Percentiles rank a stretch among this genome's conserved stretches.
Evolutionary conservation across 1,284 basidiomycete genomes (phyloP).

Genomic region (Cryptococcus amylolentus): DNA sequence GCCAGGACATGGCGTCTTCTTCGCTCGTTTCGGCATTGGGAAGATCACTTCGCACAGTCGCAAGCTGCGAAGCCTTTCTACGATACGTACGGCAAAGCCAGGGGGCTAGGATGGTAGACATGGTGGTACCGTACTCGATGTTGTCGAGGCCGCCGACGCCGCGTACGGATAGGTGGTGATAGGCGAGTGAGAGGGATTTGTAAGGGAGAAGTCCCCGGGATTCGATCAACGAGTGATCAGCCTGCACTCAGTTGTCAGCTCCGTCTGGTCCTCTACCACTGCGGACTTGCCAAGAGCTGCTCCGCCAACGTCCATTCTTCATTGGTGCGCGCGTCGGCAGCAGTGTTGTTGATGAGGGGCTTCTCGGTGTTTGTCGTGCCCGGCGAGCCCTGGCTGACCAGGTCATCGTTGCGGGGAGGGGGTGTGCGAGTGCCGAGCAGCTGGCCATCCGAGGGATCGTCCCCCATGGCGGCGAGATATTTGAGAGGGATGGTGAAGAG

Average conservation of each 20-base stretch:
- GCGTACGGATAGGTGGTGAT: slow-evolving; percentile 33
- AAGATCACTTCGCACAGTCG: slow-evolving; percentile 13
- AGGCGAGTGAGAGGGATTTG: slow-evolving; percentile 26
- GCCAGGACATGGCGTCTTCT: slow-evolving; percentile 15
- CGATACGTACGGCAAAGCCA: slow-evolving; percentile 29
- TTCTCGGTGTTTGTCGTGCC: not conserved
- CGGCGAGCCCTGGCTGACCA: not conserved
- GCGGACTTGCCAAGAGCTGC: not conserved
- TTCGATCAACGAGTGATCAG: slow-evolving; percentile 18
- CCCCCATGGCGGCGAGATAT: not conserved
- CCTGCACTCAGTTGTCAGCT: slow-evolving; percentile 3
- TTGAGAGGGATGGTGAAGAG: not conserved
- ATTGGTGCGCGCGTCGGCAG: not conserved
- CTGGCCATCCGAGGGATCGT: not conserved
- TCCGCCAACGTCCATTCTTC: not conserved
- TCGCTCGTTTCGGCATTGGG: not conserved
- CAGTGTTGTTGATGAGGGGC: not conserved
- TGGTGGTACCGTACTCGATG: slow-evolving; percentile 31
- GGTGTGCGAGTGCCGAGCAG: not conserved
- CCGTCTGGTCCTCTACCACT: not conserved
- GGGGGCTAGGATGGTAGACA: slow-evolving; percentile 31
- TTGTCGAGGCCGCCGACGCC: slow-evolving; percentile 35
- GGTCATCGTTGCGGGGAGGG: not conserved
- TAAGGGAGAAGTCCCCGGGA: slow-evolving; percentile 12
- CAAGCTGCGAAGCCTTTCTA: slow-evolving; percentile 24